Evolutionary conservation across 768 basidiomycete species (phyloP).

Genomic region (Phanerochaete carnosa): DNA sequence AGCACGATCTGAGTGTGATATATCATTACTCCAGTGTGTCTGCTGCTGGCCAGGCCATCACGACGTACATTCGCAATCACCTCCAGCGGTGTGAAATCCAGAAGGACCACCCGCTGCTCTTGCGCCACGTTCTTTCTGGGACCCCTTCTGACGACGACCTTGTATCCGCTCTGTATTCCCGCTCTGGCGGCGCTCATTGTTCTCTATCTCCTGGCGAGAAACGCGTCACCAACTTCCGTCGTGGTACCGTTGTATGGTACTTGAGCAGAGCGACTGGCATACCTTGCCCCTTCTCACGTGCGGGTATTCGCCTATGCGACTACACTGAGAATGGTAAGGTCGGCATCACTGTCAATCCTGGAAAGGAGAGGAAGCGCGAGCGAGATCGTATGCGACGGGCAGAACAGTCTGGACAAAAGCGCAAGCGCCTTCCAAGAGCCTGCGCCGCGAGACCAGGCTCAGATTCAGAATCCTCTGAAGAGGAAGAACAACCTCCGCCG

Average conservation of each 20-base stretch:
- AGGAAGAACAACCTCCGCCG: conserved; percentile 40
- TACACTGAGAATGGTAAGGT: conserved; percentile 52
- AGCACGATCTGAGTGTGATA: conserved; percentile 7
- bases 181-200: conserved; percentile 59
- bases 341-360: conserved; percentile 22
- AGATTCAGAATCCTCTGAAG: conserved; percentile 26
- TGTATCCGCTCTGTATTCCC: conserved; percentile 66
- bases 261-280: conserved; percentile 71
- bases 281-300: conserved; percentile 71
- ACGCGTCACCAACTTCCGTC: conserved; percentile 68
- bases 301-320: conserved; percentile 69
- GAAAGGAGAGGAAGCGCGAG: conserved; percentile 29
- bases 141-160: conserved; percentile 72
- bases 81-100: conserved; percentile 67
- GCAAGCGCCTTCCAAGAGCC: conserved; percentile 37
- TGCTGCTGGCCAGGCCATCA: conserved; percentile 79
- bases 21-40: conserved; percentile 49
- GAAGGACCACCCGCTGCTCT: conserved; percentile 70
- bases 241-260: conserved; percentile 82
- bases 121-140: conserved; percentile 70
- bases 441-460: conserved; percentile 24
- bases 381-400: conserved; percentile 26
- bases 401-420: conserved; percentile 44
- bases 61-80: conserved; percentile 77
- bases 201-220: conserved; percentile 31